Percentiles rank a stretch among this genome's conserved stretches.
These are phyloP conservation scores for Ceratocystis colombiana DNA, from an alignment of 2,329 filamentous ascomycete genomes.

Conservation along the genomic window DNA sequence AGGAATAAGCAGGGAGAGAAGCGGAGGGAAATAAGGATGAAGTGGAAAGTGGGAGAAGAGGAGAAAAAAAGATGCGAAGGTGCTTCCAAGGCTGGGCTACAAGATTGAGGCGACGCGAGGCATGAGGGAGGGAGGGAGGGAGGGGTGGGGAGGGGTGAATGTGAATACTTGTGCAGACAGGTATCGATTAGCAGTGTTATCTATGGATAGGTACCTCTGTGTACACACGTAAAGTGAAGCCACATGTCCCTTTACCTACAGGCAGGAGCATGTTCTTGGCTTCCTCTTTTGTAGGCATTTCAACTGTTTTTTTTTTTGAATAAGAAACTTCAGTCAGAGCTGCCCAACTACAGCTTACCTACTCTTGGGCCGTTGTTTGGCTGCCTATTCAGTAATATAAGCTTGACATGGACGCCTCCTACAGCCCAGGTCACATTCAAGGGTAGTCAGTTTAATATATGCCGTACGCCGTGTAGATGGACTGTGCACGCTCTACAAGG, in stretches of 20 bases:
- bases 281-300: neutral
- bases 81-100: neutral
- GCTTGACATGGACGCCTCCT: slow-evolving; percentile 5
- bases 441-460: slow-evolving; percentile 8
- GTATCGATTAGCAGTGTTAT: neutral
- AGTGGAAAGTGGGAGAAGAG: neutral
- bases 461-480: neutral
- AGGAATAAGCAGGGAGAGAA: neutral
- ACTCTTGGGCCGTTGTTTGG: neutral
- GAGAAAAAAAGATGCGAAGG: neutral
- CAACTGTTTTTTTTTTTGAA: neutral
- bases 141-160: neutral
- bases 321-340: neutral
- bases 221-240: neutral
- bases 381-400: slow-evolving; percentile 5
- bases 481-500: slow-evolving; percentile 1
- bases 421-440: neutral
- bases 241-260: neutral
- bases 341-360: neutral
- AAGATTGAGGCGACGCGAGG: neutral
- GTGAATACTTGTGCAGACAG: neutral
- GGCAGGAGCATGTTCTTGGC: neutral
- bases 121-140: neutral
- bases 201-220: neutral
- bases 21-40: neutral